Conservation (phyloP, 495 filamentous ascomycete species). For the Aspergillus cristatus region DNA sequence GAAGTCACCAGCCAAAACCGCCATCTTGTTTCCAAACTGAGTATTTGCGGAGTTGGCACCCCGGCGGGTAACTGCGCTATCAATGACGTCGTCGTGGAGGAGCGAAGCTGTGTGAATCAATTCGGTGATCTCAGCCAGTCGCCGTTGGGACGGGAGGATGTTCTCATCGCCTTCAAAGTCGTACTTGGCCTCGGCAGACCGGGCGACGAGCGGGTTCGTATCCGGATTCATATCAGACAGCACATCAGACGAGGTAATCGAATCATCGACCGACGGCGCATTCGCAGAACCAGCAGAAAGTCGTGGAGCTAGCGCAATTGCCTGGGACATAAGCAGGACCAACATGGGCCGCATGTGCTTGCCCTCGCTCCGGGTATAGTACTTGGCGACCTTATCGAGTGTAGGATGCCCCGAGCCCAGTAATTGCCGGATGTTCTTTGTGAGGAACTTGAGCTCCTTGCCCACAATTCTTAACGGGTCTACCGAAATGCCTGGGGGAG, state of each 20-base stretch:
- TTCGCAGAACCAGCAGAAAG: slow-evolving; percentile 19
- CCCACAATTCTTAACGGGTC: slow-evolving; percentile 75
- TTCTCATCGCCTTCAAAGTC: slow-evolving; percentile 48
- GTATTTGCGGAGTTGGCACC: slow-evolving; percentile 81
- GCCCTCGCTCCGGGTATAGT: slow-evolving; percentile 94
- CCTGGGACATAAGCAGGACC: slow-evolving; percentile 90
- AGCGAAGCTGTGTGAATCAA: slow-evolving; percentile 94
- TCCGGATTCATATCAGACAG: slow-evolving; percentile 79
- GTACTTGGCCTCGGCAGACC: slow-evolving; percentile 41
- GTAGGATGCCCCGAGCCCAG: slow-evolving; percentile 88
- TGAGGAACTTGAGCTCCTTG: slow-evolving; percentile 92
- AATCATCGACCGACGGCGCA: slow-evolving; percentile 52
- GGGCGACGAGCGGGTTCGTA: slow-evolving; percentile 41
- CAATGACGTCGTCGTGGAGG: slow-evolving; percentile 96
- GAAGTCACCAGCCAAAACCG: slow-evolving; percentile 92
- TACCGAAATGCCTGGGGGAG: slow-evolving; percentile 50
- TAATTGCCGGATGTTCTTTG: slow-evolving; percentile 77
- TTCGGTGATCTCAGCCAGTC: slow-evolving; percentile 93
- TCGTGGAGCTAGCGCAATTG: slow-evolving; percentile 73
- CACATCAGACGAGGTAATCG: slow-evolving; percentile 66
- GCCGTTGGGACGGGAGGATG: slow-evolving; percentile 84
- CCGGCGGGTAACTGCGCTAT: slow-evolving; percentile 75
- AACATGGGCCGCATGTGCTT: slow-evolving; percentile 94
- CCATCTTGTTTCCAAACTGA: slow-evolving; percentile 98
- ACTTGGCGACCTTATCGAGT: slow-evolving; percentile 90